Percentiles rank a stretch among this genome's conserved stretches.
These are phyloP conservation scores for Gypsophila paniculata DNA, from an alignment of 179 eudicot genomes.

Conservation along the genomic window DNA sequence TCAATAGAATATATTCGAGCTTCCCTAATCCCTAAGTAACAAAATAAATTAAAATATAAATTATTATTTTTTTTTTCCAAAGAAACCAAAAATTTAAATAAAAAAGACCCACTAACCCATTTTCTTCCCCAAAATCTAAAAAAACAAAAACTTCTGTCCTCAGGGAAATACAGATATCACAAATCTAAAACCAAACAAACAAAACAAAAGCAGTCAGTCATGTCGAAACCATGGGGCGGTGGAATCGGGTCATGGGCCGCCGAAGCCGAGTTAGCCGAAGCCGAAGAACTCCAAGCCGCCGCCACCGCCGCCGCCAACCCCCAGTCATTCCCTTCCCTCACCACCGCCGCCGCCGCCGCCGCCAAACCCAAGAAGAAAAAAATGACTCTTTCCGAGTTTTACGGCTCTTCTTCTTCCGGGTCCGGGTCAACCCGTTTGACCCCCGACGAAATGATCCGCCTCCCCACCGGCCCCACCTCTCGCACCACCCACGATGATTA, in stretches of 20 bases:
- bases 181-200: too few species aligned
- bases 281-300: slow-evolving; percentile 52
- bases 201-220: too few species aligned
- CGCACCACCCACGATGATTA: too few species aligned
- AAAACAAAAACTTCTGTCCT: too few species aligned
- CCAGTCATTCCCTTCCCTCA: slow-evolving; percentile 47
- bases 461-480: slow-evolving; percentile 80
- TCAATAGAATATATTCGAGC: too few species aligned
- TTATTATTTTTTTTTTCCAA: too few species aligned
- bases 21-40: too few species aligned
- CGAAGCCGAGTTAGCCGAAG: slow-evolving; percentile 76
- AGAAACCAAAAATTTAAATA: too few species aligned
- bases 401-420: slow-evolving; percentile 13
- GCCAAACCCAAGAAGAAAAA: slow-evolving; percentile 53
- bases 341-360: slow-evolving; percentile 29
- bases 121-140: too few species aligned
- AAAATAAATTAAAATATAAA: too few species aligned
- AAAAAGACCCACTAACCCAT: too few species aligned
- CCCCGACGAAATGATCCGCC: slow-evolving; percentile 56
- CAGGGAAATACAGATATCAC: too few species aligned
- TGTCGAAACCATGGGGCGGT: slow-evolving; percentile 79
- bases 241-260: slow-evolving; percentile 87
- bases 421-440: slow-evolving; percentile 42
- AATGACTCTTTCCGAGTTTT: slow-evolving; percentile 37
- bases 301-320: slow-evolving; percentile 33